phyloP scores from a whole-genome alignment of 1,139 yeast genomes.

The Debaryomyces sp. region DNA sequence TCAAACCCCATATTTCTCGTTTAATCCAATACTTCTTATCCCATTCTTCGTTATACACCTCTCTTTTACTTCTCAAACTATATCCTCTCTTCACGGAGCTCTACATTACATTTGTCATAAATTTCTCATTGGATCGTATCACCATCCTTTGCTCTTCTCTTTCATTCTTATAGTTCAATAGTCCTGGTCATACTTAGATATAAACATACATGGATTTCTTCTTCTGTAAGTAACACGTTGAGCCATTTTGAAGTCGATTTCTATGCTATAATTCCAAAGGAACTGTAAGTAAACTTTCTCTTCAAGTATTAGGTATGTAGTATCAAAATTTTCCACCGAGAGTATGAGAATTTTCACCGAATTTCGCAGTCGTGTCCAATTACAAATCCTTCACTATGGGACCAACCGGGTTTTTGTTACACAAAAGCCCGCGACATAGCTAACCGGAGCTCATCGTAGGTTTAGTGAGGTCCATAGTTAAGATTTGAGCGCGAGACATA shows the following conservation, averaged over 20 bases:
- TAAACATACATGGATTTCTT: conserved; percentile 43
- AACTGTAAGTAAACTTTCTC: conserved; percentile 4
- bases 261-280: conserved; percentile 8
- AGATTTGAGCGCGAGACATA: background rate
- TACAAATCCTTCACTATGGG: background rate
- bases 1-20: background rate
- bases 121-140: background rate
- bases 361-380: background rate
- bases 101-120: background rate
- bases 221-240: conserved; percentile 58
- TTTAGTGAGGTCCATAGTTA: background rate
- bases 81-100: background rate
- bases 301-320: background rate
- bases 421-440: background rate
- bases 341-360: conserved; percentile 7
- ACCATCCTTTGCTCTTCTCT: background rate
- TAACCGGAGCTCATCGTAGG: background rate
- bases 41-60: background rate
- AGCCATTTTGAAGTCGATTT: conserved; percentile 35
- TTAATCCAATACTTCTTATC: background rate
- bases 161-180: background rate
- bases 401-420: background rate
- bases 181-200: background rate
- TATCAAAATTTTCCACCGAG: conserved; percentile 6
- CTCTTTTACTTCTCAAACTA: background rate